phyloP scores from a whole-genome alignment of 208 protist species.

The Histomonas meleagridis region DNA sequence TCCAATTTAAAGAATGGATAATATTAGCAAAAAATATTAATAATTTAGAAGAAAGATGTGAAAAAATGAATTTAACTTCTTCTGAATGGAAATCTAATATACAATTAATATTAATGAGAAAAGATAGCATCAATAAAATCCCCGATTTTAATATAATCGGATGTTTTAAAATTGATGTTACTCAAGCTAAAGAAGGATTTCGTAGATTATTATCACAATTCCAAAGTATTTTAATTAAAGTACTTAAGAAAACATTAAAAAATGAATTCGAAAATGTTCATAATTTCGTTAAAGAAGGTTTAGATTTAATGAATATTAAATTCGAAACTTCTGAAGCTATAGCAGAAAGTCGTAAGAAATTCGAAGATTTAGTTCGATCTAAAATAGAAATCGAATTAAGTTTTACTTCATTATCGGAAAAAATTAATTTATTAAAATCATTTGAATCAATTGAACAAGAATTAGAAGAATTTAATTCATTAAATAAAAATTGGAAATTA shows the following conservation, averaged over 20 bases:
- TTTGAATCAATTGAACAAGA: constrained; percentile 28
- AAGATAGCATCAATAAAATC: constrained; percentile 31
- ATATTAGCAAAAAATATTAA: neutral
- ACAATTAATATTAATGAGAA: neutral
- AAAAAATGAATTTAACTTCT: neutral
- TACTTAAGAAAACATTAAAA: neutral
- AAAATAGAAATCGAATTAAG: constrained; percentile 26
- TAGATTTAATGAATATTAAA: neutral
- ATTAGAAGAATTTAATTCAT: neutral
- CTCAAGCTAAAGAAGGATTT: constrained; percentile 29
- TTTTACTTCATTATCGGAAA: neutral
- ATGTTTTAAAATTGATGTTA: constrained; percentile 24
- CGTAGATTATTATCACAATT: constrained; percentile 20
- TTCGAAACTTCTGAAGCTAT: constrained; percentile 20
- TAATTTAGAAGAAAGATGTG: neutral
- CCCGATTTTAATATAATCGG: neutral
- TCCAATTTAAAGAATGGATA: constrained; percentile 13
- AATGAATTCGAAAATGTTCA: constrained; percentile 8
- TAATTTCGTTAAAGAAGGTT: neutral
- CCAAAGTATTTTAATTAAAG: neutral
- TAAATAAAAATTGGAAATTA: neutral
- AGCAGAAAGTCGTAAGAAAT: neutral
- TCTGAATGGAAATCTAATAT: constrained; percentile 32
- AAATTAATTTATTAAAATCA: neutral
- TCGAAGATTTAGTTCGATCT: neutral